phyloP scores from a whole-genome alignment of 1,284 basidiomycete species.

The Lignosus rhinocerotis region DNA sequence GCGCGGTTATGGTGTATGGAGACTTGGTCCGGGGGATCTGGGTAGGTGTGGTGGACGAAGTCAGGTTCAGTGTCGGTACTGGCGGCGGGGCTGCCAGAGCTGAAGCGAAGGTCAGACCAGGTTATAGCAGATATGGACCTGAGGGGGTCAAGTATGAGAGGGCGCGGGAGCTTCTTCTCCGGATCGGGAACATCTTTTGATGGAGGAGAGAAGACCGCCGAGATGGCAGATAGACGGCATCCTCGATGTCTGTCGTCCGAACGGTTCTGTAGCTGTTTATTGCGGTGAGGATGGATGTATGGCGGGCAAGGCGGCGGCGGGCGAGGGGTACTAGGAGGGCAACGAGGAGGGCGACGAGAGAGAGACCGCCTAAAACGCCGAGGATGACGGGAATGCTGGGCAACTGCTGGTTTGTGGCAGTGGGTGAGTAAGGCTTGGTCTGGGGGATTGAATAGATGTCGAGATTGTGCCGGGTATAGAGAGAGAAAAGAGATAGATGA shows the following conservation, averaged over 20 bases:
- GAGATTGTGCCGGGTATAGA: slow-evolving; percentile 5
- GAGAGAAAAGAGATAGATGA: slow-evolving; percentile 19
- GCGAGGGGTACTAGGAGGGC: slow-evolving; percentile 25
- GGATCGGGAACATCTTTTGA: slow-evolving; percentile 32
- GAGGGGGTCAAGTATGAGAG: slow-evolving; percentile 27
- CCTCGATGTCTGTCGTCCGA: slow-evolving; percentile 15
- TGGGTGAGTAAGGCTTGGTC: slow-evolving; percentile 4
- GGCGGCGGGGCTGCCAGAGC: slow-evolving; percentile 19
- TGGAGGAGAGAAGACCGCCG: slow-evolving; percentile 30
- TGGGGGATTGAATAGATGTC: background rate
- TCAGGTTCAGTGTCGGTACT: slow-evolving; percentile 15
- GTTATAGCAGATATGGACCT: slow-evolving; percentile 30
- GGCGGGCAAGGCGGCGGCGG: slow-evolving; percentile 17
- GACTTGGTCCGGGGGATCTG: background rate
- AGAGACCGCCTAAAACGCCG: slow-evolving; percentile 29
- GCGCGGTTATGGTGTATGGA: slow-evolving; percentile 18
- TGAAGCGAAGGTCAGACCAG: slow-evolving; percentile 31
- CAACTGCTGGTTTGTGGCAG: slow-evolving; percentile 1
- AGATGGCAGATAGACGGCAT: slow-evolving; percentile 21
- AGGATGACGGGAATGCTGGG: slow-evolving; percentile 27
- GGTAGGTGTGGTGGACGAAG: slow-evolving; percentile 7
- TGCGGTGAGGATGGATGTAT: slow-evolving; percentile 1
- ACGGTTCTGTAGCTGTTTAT: slow-evolving; percentile 11
- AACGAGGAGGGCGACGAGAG: slow-evolving; percentile 25
- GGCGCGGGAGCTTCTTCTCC: slow-evolving; percentile 25